Base-by-base conservation (phyloP, 2,329 filamentous ascomycete species). In the Cladosporium sphaerospermum region DNA sequence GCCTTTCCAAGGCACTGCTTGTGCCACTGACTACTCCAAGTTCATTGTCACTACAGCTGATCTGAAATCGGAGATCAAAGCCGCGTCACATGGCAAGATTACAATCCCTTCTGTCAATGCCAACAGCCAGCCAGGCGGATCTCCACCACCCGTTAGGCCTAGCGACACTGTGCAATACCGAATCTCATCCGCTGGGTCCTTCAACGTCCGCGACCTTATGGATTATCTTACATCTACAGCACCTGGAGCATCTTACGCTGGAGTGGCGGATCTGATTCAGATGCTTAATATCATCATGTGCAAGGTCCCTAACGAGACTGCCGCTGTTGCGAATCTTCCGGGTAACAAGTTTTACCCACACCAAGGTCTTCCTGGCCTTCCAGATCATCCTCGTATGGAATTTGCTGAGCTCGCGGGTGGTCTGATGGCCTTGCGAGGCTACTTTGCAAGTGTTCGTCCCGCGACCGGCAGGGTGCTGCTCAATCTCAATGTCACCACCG, bases 401-500 rank as follows among this genome's bases (percentile, higher is more conserved):
- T 57, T 53, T 0, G 61, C 63, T 3, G 61, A 72, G 31, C 71
- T 85, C 1, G 74, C 73, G 2, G 69, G 64, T 9, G 80, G 80
- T 1, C 68, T 86, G 0, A 71, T 78, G 45, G 81, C 81, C 0
- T 64, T 83, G 3, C 74, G 82, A 40, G 83, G 83, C 0, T 86
- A 80, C 66, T 85, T 79, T 61, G 72, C 80, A 9, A 84, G 80
- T 60, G 78, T 82, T 31, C 78, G 83, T 4, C 75, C 79, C 2
- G 77, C 80, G 2, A 78, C 80, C 11, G 75, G 74, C 37, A 74
- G 81, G 3, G 69, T 85, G 4, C 62, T 86, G 1, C 64, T 85
- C 10, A 86, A 86, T 53, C 70, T 85, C 3, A 83, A 86, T 54
- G 80, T 85, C 23, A 79, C 79, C 8, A 78, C 78, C 42, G 73